Evolutionary conservation across 2,329 filamentous ascomycete genomes (phyloP), one percentile per base, ranked within the genome.

Genomic region (Aspergillus melleus): DNA sequence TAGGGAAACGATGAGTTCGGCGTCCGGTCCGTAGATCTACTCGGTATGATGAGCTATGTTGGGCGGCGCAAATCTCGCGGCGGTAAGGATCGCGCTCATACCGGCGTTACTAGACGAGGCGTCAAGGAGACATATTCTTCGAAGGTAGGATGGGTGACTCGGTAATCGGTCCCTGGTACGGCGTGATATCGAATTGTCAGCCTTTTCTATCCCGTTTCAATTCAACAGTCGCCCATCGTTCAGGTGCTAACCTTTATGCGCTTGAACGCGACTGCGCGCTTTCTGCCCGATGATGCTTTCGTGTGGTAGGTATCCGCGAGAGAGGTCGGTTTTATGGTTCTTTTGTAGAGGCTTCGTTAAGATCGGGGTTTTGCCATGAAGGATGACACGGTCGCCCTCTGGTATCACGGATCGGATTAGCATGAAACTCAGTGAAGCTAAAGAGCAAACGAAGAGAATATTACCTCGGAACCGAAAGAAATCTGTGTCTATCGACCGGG

Each of bases 21-120:
- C 89, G 75, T 94, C 91, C 59, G 86, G 83, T 16, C 90, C 87
- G 70, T 95, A 95, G 47, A 90, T 85, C 86, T 88, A 76, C 63
- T 55, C 51, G n/a, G 32, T 52, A 55, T 69, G 73, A 52, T 60
- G 55, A 32, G 36, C 30, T n/a, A 32, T 32, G 20, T 49, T 20
- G 29, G 19, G 16, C 19, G 19, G 9, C 11, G n/a, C 4, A 29
- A 14, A n/a, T 22, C 36, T 30, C 36, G 46, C 44, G n/a, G 29
- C 36, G 54, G 54, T 19, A 19, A 42, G 44, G 22, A 46, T 53
- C 20, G 29, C 29, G 51, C 47, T 26, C 83, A 71, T 79, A 89
- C 87, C 68, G 91, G 91, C 56, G 90, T 94, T n/a, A 92, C 90
- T 14, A 88, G 74, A 58, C 91, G 84, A 64, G 84, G 83, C 52